Percentiles rank a stretch among this genome's conserved stretches.
phyloP scores from a whole-genome alignment of 192 early-diverging fungal genomes.

The Chytriomyces sp. region DNA sequence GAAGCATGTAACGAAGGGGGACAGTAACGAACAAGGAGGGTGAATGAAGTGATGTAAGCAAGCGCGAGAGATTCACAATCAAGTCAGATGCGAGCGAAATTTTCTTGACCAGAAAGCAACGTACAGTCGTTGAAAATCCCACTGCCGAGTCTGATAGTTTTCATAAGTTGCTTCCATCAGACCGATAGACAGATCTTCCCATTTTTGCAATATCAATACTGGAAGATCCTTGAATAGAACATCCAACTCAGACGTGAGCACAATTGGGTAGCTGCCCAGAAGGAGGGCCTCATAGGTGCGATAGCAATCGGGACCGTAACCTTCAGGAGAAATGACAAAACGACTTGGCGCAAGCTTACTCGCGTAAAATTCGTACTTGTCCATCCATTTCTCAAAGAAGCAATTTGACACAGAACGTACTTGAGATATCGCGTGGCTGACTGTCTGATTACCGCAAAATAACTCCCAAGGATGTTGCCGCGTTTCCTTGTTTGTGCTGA shows the following conservation, averaged over 20 bases:
- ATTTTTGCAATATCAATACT: slow-evolving; percentile 2
- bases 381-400: not conserved
- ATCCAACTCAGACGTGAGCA: slow-evolving; percentile 1
- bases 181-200: slow-evolving; percentile 1
- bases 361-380: not conserved
- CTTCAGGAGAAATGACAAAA: slow-evolving; percentile 19
- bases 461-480: not conserved
- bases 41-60: too few relatives aligned
- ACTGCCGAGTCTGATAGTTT: not conserved
- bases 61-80: too few relatives aligned
- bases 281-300: slow-evolving; percentile 18
- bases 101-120: not conserved
- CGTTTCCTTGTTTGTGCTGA: not conserved
- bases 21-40: too few relatives aligned
- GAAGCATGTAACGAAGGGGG: too few relatives aligned
- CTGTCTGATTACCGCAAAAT: not conserved
- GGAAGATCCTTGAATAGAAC: slow-evolving; percentile 1
- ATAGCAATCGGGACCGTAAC: slow-evolving; percentile 17
- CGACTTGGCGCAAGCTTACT: not conserved
- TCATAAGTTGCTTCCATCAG: not conserved
- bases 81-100: too few relatives aligned
- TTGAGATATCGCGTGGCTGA: not conserved
- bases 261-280: not conserved
- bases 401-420: not conserved
- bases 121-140: not conserved